phyloP scores from a whole-genome alignment of 768 basidiomycete genomes.

The Phanerodontia chrysosporium region DNA sequence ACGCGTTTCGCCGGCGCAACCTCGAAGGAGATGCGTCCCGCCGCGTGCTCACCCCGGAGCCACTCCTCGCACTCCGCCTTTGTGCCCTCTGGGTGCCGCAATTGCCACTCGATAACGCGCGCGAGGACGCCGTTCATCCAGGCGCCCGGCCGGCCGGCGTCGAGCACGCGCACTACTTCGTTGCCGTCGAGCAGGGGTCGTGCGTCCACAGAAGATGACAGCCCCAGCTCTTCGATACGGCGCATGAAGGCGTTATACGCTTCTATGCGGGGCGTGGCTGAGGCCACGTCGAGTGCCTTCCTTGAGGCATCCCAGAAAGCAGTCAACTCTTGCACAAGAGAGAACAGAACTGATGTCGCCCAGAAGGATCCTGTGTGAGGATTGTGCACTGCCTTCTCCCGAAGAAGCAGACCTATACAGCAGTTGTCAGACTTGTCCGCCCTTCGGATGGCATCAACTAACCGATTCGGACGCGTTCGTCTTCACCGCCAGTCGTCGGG shows the following conservation, averaged over 20 bases:
- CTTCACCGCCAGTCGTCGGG: constrained; percentile 29
- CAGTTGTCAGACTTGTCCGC: background rate
- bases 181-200: constrained; percentile 76
- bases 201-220: constrained; percentile 59
- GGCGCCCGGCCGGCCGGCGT: constrained; percentile 54
- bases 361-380: constrained; percentile 58
- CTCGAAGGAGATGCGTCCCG: constrained; percentile 38
- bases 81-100: constrained; percentile 65
- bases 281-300: constrained; percentile 36
- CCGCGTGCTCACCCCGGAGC: constrained; percentile 52
- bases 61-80: constrained; percentile 68
- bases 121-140: constrained; percentile 64
- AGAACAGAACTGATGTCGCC: constrained; percentile 70
- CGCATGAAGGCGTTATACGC: constrained; percentile 63
- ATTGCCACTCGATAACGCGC: constrained; percentile 81
- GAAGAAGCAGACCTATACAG: constrained; percentile 57
- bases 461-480: constrained; percentile 60
- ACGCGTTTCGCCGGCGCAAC: constrained; percentile 25
- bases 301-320: constrained; percentile 41
- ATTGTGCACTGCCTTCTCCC: constrained; percentile 63
- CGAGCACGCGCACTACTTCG: constrained; percentile 53
- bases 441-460: constrained; percentile 12
- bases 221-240: constrained; percentile 55
- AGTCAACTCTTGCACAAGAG: constrained; percentile 67
- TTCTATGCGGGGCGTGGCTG: constrained; percentile 36